These are phyloP conservation scores for Calonectria honghensis DNA, from an alignment of 2,329 filamentous ascomycete species.

Conservation along the genomic window DNA sequence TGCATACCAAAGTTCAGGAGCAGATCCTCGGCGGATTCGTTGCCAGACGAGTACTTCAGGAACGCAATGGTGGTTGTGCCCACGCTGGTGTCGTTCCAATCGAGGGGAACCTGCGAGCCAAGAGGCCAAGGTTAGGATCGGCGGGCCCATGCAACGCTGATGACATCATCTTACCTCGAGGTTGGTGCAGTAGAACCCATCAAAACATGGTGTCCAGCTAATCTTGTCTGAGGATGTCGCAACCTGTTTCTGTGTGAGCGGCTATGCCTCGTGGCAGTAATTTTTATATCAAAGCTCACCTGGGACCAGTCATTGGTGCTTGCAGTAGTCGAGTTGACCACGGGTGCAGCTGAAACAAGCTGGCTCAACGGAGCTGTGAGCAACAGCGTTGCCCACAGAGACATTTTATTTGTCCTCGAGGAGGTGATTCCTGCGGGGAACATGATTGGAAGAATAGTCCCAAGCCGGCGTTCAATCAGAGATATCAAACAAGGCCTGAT, in stretches of 20 bases:
- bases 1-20: conserved; percentile 18
- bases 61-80: conserved; percentile 8
- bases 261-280: too few relatives aligned
- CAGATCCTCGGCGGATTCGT: conserved; percentile 19
- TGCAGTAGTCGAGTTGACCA: background rate
- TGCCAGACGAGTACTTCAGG: conserved; percentile 14
- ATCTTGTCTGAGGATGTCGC: conserved; percentile 16
- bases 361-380: conserved; percentile 1
- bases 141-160: background rate
- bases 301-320: conserved; percentile 2
- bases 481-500: conserved; percentile 7
- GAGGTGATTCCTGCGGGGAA: background rate
- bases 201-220: conserved; percentile 19
- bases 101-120: conserved; percentile 12
- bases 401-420: conserved; percentile 10
- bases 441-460: conserved; percentile 2
- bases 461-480: background rate
- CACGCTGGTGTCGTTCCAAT: conserved; percentile 6
- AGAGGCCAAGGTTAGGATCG: conserved; percentile 14
- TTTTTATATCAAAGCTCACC: background rate
- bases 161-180: conserved; percentile 20
- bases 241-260: background rate
- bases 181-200: conserved; percentile 12
- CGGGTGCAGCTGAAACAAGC: background rate
- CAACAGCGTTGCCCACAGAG: conserved; percentile 6